Evolutionary conservation across 805 yeast species (phyloP), one percentile per base, ranked within the genome.

Genomic region (Monosporozyma aerobia): DNA sequence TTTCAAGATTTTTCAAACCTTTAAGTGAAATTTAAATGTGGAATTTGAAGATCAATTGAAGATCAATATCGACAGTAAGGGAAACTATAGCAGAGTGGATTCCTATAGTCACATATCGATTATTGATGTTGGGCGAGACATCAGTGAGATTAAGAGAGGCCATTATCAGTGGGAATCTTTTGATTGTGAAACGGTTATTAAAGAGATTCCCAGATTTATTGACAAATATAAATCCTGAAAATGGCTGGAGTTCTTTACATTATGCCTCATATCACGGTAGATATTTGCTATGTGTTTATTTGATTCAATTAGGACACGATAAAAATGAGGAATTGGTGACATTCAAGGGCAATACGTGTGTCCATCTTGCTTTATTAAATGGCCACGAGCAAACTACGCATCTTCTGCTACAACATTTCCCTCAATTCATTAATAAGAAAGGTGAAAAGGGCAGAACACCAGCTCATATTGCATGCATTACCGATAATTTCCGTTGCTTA

Each of bases 211-310:
- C 95, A 0, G 83, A 80, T 33, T 72, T 87, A 41, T 65, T 88
- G 56, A 82, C 81, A 54, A 85, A 87, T 62, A 73, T 81, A 25
- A 86, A 89, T 62, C 78, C 89, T 5, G 32, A 63, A 23, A 81
- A 83, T 61, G 96, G 96, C 1, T 88, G 96, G 96, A 76, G 86
- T 14, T 82, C 85, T 40, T 71, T 88, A 47, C 96, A 88, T 65
- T 87, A 87, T 66, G 90, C 95, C 0, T 81, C 92, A 3, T 84
- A 64, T 60, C 70, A 84, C 61, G 94, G 95, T 44, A 77, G 83
- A 55, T 83, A 82, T 59, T 76, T 84, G 51, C 75, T 87, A 13
- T 84, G 90, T 65, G 84, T 75, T 33, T 74, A 72, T 57, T 68
- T 84, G 48, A 73, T 83, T 16, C 75, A 76, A 33, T 65, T 74